phyloP scores from a whole-genome alignment of 805 yeast species.

The Wickerhamomyces tratensis region DNA sequence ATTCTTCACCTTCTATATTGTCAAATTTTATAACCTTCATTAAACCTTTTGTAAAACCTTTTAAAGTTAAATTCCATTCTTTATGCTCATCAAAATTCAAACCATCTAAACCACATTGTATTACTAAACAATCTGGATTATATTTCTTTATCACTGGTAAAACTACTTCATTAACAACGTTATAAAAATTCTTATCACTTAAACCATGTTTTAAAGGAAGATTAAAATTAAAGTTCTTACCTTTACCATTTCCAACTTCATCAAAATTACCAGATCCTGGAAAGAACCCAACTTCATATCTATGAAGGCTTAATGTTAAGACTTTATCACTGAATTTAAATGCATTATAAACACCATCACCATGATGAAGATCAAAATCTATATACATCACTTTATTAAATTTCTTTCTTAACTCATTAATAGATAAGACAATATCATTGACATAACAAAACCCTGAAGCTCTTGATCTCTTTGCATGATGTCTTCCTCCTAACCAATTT shows the following conservation, averaged over 20 bases:
- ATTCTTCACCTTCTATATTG: not conserved
- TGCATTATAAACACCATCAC: conserved; percentile 70
- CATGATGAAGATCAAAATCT: conserved; percentile 73
- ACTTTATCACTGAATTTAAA: conserved; percentile 47
- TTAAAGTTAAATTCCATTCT: conserved; percentile 62
- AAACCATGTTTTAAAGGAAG: conserved; percentile 52
- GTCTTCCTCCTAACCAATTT: conserved; percentile 78
- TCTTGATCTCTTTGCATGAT: conserved; percentile 44
- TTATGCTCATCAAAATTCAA: conserved; percentile 49
- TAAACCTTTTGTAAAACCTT: conserved; percentile 33
- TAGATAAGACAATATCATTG: conserved; percentile 56
- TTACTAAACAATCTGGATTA: conserved; percentile 43
- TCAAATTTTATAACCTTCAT: conserved; percentile 16
- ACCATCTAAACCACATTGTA: conserved; percentile 74
- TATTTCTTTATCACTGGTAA: conserved; percentile 29
- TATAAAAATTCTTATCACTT: conserved; percentile 30
- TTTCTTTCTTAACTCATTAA: conserved; percentile 36
- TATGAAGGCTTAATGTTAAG: conserved; percentile 52
- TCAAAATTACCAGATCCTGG: conserved; percentile 57
- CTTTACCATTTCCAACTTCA: conserved; percentile 27
- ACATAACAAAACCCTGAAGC: conserved; percentile 71
- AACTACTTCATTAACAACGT: conserved; percentile 31
- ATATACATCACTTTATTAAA: conserved; percentile 45
- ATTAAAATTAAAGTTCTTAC: conserved; percentile 32
- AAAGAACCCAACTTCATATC: conserved; percentile 57